Evolutionary conservation across 1,139 yeast species (phyloP), one percentile per base, ranked within the genome.

Genomic region (Groenewaldozyma auringiensis): DNA sequence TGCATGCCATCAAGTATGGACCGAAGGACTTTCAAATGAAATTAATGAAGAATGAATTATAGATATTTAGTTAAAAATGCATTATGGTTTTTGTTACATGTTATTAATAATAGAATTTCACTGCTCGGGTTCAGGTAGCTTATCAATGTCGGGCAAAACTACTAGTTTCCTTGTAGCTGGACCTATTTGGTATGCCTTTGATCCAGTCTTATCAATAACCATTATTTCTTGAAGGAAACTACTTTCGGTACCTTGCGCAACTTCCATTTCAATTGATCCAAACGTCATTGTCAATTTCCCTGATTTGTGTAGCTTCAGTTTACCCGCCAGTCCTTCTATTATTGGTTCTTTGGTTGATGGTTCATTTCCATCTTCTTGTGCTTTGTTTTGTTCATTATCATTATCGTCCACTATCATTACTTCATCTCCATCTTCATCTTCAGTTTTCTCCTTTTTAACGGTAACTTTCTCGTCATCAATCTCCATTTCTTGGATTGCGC

Each of bases 201-300:
- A 67, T 29, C 68, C 72, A 1, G 64, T 70, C 18, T 70, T 71
- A 42, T 79, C 78, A 27, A 86, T 57, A n/a, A 78, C 69, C 6
- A 83, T 79, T 21, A 86, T 69, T 53, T 86, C 92, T 61, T 88
- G 96, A 40, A 83, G 65, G 55, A 86, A 82, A n/a, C 76, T 74
- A 11, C 83, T 67, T 11, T 79, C 75, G 1, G 83, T 79, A n/a
- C 96, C 96, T 57, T 77, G 75, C 4, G 81, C 71, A 9, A 87
- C 79, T 50, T 81, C 83, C 73, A 88, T 73, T 14, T 73, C 69
- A 34, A 79, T 75, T 47, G 81, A 76, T 8, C 95, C 96, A 46
- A 88, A 69, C 50, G 78, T 76, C 63, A 88, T 76, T 11, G 92
- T 73, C 35, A 87, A 66, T 59, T 76, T 83, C 4, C 96, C 96